These are phyloP conservation scores for Lactifluus hygrophoroides DNA, from an alignment of 768 basidiomycete species.

Conservation along the genomic window DNA sequence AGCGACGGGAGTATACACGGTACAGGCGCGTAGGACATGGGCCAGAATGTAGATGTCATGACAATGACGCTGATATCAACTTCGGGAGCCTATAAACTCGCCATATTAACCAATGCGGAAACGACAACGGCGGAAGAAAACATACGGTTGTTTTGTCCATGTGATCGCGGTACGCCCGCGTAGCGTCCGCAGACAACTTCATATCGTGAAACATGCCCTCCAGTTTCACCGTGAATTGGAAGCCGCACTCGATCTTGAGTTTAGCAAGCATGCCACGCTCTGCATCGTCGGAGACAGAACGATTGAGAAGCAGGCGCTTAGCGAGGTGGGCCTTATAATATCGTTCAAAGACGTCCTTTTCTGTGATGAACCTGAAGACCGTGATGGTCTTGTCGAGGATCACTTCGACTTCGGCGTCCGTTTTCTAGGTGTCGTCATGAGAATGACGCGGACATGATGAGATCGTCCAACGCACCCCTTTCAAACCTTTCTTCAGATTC, in stretches of 20 bases:
- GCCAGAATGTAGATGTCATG: conserved; percentile 98
- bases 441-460: background rate
- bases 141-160: conserved; percentile 55
- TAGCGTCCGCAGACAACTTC: conserved; percentile 77
- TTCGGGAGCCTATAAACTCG: conserved; percentile 46
- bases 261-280: conserved; percentile 96
- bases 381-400: conserved; percentile 94
- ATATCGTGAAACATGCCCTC: conserved; percentile 99
- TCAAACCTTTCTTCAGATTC: conserved; percentile 87
- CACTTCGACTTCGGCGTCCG: conserved; percentile 81
- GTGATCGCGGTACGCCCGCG: conserved; percentile 59
- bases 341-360: conserved; percentile 96
- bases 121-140: conserved; percentile 10
- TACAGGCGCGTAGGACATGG: conserved; percentile 57
- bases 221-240: conserved; percentile 94
- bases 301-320: conserved; percentile 75
- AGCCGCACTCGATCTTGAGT: conserved; percentile 92
- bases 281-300: conserved; percentile 94
- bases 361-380: conserved; percentile 86
- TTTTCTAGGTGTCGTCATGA: conserved; percentile 57
- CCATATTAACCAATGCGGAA: background rate
- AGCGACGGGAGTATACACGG: conserved; percentile 60
- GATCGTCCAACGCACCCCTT: conserved; percentile 55
- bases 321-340: conserved; percentile 97
- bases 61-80: conserved; percentile 84